Percentiles rank a stretch among this genome's conserved stretches.
phyloP scores from a whole-genome alignment of 352 stramenopile species.

The Pythium sukuiense region DNA sequence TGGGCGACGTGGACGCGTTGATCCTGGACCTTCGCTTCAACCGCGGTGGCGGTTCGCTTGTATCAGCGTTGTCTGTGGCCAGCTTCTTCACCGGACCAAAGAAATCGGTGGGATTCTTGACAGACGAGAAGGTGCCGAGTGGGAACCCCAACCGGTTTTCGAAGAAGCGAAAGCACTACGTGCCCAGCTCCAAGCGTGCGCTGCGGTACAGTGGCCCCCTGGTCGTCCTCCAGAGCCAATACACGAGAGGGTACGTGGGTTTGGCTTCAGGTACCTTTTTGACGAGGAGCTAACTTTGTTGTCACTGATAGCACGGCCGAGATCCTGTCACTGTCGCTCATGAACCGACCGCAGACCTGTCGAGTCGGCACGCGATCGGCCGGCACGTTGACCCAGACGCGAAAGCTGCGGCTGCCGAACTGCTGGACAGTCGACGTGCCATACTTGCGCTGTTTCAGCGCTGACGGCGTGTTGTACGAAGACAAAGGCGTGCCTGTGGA shows the following conservation, averaged over 20 bases:
- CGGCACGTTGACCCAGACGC: conserved; percentile 60
- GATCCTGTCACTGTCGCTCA: conserved; percentile 63
- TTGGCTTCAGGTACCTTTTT: background rate
- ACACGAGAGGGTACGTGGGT: conserved; percentile 63
- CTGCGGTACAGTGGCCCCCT: conserved; percentile 64
- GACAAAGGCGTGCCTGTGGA: conserved; percentile 60
- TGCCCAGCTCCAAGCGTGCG: conserved; percentile 56
- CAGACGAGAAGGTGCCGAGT: conserved; percentile 60
- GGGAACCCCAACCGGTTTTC: conserved; percentile 41
- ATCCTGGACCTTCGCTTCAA: conserved; percentile 82
- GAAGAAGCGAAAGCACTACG: conserved; percentile 58
- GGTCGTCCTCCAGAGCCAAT: conserved; percentile 71
- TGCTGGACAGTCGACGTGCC: conserved; percentile 84
- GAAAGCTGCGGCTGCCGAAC: conserved; percentile 73
- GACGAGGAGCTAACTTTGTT: background rate
- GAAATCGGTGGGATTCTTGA: conserved; percentile 54
- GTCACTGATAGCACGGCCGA: conserved; percentile 46
- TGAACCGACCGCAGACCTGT: conserved; percentile 60
- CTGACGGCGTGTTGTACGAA: conserved; percentile 59
- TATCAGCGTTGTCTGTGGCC: conserved; percentile 60
- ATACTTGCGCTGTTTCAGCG: conserved; percentile 68
- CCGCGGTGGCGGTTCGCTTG: conserved; percentile 63
- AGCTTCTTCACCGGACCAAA: conserved; percentile 68
- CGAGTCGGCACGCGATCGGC: conserved; percentile 59
- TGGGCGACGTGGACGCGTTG: conserved; percentile 65